Conservation (phyloP, 2,329 filamentous ascomycete species). For the Penicillium sp. region DNA sequence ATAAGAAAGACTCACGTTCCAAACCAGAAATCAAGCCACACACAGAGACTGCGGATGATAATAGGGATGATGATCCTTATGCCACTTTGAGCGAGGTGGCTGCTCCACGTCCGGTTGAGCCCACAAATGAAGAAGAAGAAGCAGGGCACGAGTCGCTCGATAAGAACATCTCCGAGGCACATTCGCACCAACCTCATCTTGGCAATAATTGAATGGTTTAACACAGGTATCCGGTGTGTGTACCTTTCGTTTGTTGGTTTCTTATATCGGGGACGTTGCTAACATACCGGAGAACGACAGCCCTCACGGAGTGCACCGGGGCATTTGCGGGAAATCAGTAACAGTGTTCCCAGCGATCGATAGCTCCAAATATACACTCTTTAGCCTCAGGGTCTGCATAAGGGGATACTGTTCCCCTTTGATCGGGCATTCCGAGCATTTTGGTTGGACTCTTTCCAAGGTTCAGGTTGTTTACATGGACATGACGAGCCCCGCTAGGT, state of each 20-base stretch:
- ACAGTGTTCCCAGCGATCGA: not conserved
- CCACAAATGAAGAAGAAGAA: not conserved
- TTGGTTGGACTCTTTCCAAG: not conserved
- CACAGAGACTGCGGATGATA: too few relatives aligned
- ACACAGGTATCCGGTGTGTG: not conserved
- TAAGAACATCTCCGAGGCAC: not conserved
- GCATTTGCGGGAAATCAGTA: too few relatives aligned
- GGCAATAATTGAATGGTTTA: constrained; percentile 1
- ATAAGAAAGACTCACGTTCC: not conserved
- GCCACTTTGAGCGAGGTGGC: constrained; percentile 1
- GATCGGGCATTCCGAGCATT: not conserved
- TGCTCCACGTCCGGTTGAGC: not conserved
- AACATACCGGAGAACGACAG: not conserved
- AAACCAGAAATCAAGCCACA: not conserved
- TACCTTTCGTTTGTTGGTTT: not conserved
- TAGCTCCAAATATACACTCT: too few relatives aligned
- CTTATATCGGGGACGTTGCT: not conserved
- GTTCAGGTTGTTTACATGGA: too few relatives aligned
- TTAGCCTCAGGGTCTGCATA: not conserved
- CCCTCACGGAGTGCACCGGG: not conserved
- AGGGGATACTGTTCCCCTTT: not conserved
- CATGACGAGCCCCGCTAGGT: not conserved
- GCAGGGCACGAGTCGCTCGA: not conserved
- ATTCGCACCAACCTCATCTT: not conserved
- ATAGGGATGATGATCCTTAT: not conserved